Evolutionary conservation across 805 yeast genomes (phyloP).

Genomic region (Metschnikowia sp.): DNA sequence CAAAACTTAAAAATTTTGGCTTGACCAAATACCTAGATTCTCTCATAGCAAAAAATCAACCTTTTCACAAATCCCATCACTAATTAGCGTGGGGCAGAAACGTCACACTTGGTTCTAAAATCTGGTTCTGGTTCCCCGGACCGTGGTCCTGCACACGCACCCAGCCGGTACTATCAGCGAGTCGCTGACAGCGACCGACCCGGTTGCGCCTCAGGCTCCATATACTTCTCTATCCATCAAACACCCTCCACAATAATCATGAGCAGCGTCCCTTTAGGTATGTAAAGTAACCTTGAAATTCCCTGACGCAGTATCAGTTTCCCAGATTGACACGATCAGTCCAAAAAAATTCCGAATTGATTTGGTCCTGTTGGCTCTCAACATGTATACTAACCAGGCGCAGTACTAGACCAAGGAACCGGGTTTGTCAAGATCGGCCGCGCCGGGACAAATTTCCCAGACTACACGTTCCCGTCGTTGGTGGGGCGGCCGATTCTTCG

Average conservation of each 20-base stretch:
- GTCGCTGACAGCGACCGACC: not conserved
- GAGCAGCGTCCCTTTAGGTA: conserved; percentile 22
- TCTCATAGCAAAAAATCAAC: too few species aligned
- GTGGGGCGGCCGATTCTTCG: conserved; percentile 96
- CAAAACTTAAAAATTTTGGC: too few species aligned
- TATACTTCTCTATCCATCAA: not conserved
- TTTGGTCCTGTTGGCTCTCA: not conserved
- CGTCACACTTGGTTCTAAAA: not conserved
- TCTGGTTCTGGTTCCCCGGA: not conserved
- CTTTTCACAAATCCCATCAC: too few species aligned
- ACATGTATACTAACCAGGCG: conserved; percentile 12
- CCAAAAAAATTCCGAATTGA: too few species aligned
- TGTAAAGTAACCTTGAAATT: not conserved
- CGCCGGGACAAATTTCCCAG: conserved; percentile 96
- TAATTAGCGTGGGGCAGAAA: not conserved
- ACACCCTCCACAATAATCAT: conserved; percentile 2
- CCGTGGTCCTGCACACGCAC: conserved; percentile 1
- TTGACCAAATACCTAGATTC: too few species aligned
- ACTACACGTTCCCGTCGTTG: conserved; percentile 92
- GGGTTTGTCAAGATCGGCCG: conserved; percentile 97
- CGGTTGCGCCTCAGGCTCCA: conserved; percentile 14
- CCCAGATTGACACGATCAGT: not conserved
- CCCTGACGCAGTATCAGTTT: not conserved
- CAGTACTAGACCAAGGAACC: conserved; percentile 97
- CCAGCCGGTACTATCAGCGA: not conserved